These are phyloP conservation scores for Phytopythium boreale DNA, from an alignment of 352 stramenopile genomes.

Conservation along the genomic window DNA sequence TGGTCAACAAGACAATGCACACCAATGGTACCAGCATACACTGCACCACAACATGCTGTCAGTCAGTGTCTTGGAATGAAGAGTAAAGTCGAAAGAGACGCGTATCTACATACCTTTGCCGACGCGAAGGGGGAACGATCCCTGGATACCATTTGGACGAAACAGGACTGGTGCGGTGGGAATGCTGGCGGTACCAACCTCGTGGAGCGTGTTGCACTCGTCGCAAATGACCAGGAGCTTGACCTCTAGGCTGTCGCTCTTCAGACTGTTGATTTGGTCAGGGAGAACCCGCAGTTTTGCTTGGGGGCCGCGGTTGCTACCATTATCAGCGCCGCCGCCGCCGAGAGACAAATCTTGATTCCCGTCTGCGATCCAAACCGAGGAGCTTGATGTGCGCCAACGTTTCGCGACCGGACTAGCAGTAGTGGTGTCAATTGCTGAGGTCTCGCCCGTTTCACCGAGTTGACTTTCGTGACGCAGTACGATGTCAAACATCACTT, in stretches of 20 bases:
- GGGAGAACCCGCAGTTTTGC: conserved; percentile 12
- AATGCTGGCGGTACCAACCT: conserved; percentile 21
- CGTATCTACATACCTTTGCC: conserved; percentile 18
- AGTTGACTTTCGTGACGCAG: neutral
- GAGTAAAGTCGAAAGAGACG: neutral
- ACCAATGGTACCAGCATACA: conserved; percentile 4
- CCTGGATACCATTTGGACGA: conserved; percentile 34
- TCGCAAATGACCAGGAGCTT: conserved; percentile 10
- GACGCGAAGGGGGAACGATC: conserved; percentile 32
- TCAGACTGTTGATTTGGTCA: conserved; percentile 14
- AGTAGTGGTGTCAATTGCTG: neutral
- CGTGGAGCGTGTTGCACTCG: conserved; percentile 8
- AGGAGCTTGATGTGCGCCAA: conserved; percentile 4
- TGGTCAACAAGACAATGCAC: conserved; percentile 12
- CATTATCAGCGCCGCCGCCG: neutral
- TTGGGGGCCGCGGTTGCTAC: neutral
- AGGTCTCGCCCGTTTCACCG: neutral
- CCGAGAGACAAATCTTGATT: neutral
- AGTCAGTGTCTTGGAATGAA: neutral
- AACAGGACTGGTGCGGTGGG: conserved; percentile 37
- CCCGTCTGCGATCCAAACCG: neutral
- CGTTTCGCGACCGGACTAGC: conserved; percentile 1
- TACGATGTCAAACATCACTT: neutral
- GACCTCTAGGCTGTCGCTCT: conserved; percentile 13
- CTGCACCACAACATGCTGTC: neutral